Base-by-base conservation (phyloP, 345 rosid genomes). In the Heritiera littoralis region DNA sequence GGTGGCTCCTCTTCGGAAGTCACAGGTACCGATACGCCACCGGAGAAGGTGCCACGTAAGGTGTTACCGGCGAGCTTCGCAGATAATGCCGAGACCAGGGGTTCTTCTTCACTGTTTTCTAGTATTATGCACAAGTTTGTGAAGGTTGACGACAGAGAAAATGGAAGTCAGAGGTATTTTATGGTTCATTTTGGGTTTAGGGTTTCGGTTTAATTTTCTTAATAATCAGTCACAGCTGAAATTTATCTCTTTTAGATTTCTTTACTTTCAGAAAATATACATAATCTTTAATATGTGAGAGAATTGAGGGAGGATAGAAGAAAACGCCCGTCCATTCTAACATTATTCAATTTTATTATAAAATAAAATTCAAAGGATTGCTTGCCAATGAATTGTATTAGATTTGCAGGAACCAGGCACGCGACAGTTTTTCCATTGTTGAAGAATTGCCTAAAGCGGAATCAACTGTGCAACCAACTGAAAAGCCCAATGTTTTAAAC, bases 81-180 rank as follows among this genome's bases (percentile, higher is more conserved):
- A 55, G 49, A 56, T 30, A 79, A 81, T 71, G 87, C 80, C 54
- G 83, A 56, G 43, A 61, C 51, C 13, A 83, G 83, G 28, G 90
- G 86, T 9, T 63, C 92, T 74, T 63, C 91, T 77, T 93, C 97
- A 18, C 85, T 89, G 28, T 92, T 91, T 84, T 90, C 98, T 28
- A 90, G 88, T 80, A 95, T 95, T 58, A 85, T 90, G 95, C 98
- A 91, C 81, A 95, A 95, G 90, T 92, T 95, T 84, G 94, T 83
- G 17, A 95, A 84, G 85, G 91, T 84, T 66, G 92, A 87, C 69
- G 83, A 73, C 59, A 81, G 72, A 61, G 81, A 86, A 60, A 77
- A 83, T 71, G 79, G 90, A 69, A 75, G 49, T 15, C 81, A 41
- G 55, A 90, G 94, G 94, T 93, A 81, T 30, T 73, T 51, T 60